Percentiles rank a stretch among this genome's conserved stretches.
Conservation (phyloP, 140 eudicot species). For the Ambrosia hybrid region DNA sequence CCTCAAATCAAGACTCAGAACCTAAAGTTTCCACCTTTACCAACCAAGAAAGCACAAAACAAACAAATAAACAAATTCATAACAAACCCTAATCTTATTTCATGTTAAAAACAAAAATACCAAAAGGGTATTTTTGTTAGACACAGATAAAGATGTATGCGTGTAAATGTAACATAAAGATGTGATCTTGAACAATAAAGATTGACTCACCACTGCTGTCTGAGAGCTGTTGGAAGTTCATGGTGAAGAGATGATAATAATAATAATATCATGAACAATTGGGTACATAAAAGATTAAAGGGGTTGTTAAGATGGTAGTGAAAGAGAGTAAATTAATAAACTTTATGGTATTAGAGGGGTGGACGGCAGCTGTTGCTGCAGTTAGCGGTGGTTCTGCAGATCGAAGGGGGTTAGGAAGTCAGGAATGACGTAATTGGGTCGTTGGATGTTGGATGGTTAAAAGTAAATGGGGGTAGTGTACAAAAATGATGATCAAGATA, state of each 20-base stretch:
- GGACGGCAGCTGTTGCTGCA: not conserved
- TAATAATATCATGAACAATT: conserved; percentile 34
- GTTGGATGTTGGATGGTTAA: conserved; percentile 28
- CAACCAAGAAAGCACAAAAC: not conserved
- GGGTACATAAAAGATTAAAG: conserved; percentile 5
- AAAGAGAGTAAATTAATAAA: conserved; percentile 1
- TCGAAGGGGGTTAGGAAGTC: conserved; percentile 16
- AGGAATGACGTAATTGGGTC: conserved; percentile 29
- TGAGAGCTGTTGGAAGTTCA: conserved; percentile 46
- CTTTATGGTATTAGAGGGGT: not conserved
- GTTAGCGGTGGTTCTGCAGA: conserved; percentile 30
- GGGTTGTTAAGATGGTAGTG: conserved; percentile 2
- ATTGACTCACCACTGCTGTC: conserved; percentile 57
- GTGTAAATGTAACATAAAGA: not conserved
- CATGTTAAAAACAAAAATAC: not conserved
- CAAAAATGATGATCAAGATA: not conserved
- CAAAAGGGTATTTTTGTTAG: conserved; percentile 7
- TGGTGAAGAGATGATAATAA: conserved; percentile 18
- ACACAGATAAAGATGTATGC: not conserved
- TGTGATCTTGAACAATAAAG: conserved; percentile 23
- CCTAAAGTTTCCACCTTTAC: conserved; percentile 16
- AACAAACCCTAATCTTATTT: conserved; percentile 8
- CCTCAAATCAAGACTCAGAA: conserved; percentile 14
- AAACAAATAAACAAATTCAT: not conserved
- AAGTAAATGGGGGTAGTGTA: conserved; percentile 13